Base-by-base conservation (phyloP, 805 yeast species). In the Ogataea naganishii region DNA sequence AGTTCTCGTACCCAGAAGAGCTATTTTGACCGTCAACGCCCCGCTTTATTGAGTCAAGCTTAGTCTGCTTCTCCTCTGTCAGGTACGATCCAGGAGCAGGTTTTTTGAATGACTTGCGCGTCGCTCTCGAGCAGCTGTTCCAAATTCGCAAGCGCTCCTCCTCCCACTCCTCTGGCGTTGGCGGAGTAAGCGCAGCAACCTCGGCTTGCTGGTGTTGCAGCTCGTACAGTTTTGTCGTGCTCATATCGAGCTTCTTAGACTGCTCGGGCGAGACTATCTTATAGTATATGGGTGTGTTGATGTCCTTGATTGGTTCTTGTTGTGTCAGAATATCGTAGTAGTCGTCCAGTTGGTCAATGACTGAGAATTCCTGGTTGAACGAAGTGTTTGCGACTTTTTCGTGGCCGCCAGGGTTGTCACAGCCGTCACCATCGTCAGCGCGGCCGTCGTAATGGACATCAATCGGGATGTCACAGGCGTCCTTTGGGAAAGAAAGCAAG, bases 1-100 rank as follows among this genome's bases (percentile, higher is more conserved):
- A 83, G 49, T 81, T 75, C 46, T 73, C 76, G 32, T 67, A 56
- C 10, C 70, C 72, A 1, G 79, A 75, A 17, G 71, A 72, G 18
- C 71, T 75, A 45, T 72, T 68, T 25, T 72, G 66, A 6, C 94
- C 94, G 53, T 84, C 94, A 12, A 84, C 94, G 9, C 94, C 89
- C 41, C 94, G 66, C 27, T 70, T 64, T 27, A 84, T 77, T 30
- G 81, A 71, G 52, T 84, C 94, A 25, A 84, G 54, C 33, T 63
- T 50, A 40, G 71, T 72, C 21, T 63, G 61, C 33, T 71, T 72
- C 24, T 72, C 76, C 6, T 61, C 62, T 8, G 71, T 69, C 47
- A 84, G 46, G 14, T 59, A 55, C 2, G 74, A 57, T n/a, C 79
- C 79, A 3, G 94, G 94, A 1, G 65, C 55, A 0, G 95, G 95